These are phyloP conservation scores for Alternaria sp. DNA, from an alignment of 2,329 filamentous ascomycete genomes.

Conservation along the genomic window DNA sequence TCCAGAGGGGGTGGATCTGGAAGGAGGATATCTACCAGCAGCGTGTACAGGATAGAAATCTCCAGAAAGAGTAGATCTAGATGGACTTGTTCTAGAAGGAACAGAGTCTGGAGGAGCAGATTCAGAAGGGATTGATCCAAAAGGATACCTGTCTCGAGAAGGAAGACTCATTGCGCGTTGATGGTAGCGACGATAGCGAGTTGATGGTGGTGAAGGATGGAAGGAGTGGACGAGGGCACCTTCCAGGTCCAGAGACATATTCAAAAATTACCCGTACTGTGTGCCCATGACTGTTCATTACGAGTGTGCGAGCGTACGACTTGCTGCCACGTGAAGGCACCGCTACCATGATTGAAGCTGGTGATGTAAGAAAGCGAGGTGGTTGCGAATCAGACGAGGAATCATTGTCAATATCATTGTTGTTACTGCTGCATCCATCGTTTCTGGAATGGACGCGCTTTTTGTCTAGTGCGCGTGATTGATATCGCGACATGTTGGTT, in stretches of 20 bases:
- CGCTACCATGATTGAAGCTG: not conserved
- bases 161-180: not conserved
- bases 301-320: not conserved
- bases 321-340: not conserved
- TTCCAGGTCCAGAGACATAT: not conserved
- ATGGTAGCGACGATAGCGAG: not conserved
- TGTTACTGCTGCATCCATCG: no score
- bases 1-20: not conserved
- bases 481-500: not conserved
- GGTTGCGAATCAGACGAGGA: not conserved
- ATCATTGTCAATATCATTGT: not conserved
- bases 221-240: not conserved
- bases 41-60: not conserved
- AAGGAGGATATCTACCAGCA: not conserved
- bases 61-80: not conserved
- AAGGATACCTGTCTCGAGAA: not conserved
- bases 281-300: not conserved
- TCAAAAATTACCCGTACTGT: not conserved
- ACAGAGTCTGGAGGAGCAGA: not conserved
- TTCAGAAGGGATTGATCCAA: not conserved
- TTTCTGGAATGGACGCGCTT: not conserved
- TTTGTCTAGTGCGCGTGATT: not conserved
- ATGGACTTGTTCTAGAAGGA: not conserved
- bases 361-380: not conserved
- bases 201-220: not conserved